Conservation (phyloP, 2,329 filamentous ascomycete genomes). For the Xylariaceae sp. region DNA sequence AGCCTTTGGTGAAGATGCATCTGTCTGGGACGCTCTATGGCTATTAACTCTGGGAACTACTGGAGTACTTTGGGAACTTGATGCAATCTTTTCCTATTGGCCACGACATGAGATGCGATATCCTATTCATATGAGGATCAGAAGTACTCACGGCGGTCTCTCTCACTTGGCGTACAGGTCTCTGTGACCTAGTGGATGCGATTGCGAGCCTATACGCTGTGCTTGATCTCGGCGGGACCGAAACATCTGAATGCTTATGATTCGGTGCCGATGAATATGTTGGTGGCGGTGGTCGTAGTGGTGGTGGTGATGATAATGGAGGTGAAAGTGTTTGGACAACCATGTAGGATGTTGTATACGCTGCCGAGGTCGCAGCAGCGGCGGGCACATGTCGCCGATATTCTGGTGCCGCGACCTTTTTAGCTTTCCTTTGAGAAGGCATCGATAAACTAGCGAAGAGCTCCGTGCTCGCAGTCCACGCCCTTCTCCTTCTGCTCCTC, state of each 20-base stretch:
- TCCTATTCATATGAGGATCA: neutral
- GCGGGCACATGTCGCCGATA: neutral
- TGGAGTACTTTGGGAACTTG: neutral
- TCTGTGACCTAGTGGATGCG: no score
- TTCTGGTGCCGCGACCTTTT: neutral
- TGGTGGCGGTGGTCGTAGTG: neutral
- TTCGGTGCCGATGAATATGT: neutral
- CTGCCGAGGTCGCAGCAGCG: neutral
- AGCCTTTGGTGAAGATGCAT: neutral
- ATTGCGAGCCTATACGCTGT: neutral
- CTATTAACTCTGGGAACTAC: neutral
- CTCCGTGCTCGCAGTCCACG: no score
- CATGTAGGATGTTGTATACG: conserved; percentile 11
- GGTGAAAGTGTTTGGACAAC: conserved; percentile 1
- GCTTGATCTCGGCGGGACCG: no score
- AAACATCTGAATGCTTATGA: no score
- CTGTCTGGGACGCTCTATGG: neutral
- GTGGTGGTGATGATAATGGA: neutral
- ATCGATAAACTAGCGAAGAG: no score
- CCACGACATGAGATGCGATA: neutral
- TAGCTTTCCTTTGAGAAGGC: neutral
- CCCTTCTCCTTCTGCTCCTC: no score
- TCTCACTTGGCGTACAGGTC: neutral
- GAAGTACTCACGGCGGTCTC: neutral
- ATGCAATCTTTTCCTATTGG: neutral